Conservation (phyloP, 495 filamentous ascomycete species). For the Penicillium soppii region DNA sequence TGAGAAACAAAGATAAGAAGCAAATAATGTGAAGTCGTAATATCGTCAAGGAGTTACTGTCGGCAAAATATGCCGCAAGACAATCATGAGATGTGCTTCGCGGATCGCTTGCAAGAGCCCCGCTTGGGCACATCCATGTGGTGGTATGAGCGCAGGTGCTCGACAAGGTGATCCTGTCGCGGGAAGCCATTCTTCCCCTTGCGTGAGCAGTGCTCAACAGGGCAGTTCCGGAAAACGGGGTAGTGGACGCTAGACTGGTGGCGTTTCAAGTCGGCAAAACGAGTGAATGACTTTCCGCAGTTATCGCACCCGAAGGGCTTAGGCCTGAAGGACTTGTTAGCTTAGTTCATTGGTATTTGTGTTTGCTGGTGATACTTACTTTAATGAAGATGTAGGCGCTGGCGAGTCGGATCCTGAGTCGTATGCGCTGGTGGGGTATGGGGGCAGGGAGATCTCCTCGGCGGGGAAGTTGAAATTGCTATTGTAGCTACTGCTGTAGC, state of each 20-base stretch:
- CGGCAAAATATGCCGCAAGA: background rate
- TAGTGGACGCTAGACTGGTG: slow-evolving; percentile 54
- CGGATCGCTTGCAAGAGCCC: slow-evolving; percentile 30
- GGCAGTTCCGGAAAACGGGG: slow-evolving; percentile 70
- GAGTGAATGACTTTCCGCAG: slow-evolving; percentile 50
- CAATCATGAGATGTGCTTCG: slow-evolving; percentile 22
- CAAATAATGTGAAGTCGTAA: slow-evolving; percentile 7
- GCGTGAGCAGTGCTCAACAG: slow-evolving; percentile 76
- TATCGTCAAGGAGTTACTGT: slow-evolving; percentile 1
- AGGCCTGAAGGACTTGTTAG: slow-evolving; percentile 21
- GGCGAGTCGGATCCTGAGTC: slow-evolving; percentile 24
- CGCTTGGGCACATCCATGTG: slow-evolving; percentile 51
- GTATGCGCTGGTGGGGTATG: slow-evolving; percentile 7
- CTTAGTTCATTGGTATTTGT: background rate
- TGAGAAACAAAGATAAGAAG: background rate
- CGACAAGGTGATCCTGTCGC: slow-evolving; percentile 82
- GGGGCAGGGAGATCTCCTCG: slow-evolving; percentile 19
- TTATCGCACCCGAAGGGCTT: slow-evolving; percentile 44
- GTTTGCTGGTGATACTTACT: slow-evolving; percentile 14
- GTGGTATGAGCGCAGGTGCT: slow-evolving; percentile 83
- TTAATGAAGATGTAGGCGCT: slow-evolving; percentile 12
- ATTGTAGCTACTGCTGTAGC: slow-evolving; percentile 6
- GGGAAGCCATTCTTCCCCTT: slow-evolving; percentile 77
- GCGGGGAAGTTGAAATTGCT: slow-evolving; percentile 17
- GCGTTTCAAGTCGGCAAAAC: slow-evolving; percentile 54